Conservation (phyloP, 225 moss, liverwort and hornwort species). For the Antitrichia curtipendula region DNA sequence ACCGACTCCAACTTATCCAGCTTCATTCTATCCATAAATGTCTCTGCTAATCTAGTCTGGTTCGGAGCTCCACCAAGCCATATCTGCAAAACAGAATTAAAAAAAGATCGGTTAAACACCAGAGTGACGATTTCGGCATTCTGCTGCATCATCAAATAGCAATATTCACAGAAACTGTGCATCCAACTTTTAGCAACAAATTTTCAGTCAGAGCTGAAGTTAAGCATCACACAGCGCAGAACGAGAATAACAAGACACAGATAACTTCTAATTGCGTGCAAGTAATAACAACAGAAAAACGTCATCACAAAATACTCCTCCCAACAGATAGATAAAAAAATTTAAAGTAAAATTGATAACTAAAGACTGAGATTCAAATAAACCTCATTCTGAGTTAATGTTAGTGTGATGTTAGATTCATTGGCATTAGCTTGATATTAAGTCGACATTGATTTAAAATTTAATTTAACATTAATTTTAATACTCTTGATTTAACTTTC, state of each 20-base stretch:
- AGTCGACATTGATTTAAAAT: too few relatives aligned
- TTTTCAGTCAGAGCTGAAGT: neutral
- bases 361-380: neutral
- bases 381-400: neutral
- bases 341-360: neutral
- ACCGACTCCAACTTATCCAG: constrained; percentile 62
- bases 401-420: too few relatives aligned
- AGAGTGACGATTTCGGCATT: neutral
- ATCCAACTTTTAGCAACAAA: neutral
- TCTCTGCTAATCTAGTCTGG: constrained; percentile 67
- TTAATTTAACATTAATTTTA: neutral
- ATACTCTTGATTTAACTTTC: neutral
- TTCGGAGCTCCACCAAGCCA: constrained; percentile 71
- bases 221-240: neutral
- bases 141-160: neutral
- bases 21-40: constrained; percentile 68
- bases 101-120: neutral
- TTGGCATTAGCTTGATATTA: neutral
- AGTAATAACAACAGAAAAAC: neutral
- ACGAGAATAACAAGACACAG: neutral
- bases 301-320: neutral
- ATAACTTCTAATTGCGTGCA: neutral
- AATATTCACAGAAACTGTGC: neutral
- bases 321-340: neutral
- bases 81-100: constrained; percentile 20